Conservation (phyloP, 1,284 basidiomycete genomes). For the Cutaneotrichosporon sp. region DNA sequence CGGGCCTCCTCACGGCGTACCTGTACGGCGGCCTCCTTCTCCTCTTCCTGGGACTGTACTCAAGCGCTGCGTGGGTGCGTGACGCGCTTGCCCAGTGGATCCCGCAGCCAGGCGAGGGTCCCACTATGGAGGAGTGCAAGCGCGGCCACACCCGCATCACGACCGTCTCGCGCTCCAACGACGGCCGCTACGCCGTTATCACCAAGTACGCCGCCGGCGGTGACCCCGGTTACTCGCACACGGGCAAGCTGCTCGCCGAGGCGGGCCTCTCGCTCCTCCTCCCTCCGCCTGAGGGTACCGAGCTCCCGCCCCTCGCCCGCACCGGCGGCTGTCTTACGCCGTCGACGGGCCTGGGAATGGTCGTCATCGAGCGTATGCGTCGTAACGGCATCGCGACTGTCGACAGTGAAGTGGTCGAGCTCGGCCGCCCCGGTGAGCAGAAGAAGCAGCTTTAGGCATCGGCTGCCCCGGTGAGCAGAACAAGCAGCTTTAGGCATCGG, state of each 20-base stretch:
- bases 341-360: conserved; percentile 70
- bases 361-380: conserved; percentile 64
- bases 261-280: conserved; percentile 67
- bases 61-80: conserved; percentile 45
- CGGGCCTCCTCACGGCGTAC: conserved; percentile 17
- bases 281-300: conserved; percentile 52
- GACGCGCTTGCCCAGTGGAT: conserved; percentile 54
- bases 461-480: too few species aligned
- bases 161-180: conserved; percentile 60
- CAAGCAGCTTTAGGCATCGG: conserved; percentile 2
- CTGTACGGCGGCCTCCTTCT: conserved; percentile 24
- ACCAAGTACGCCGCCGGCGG: conserved; percentile 66
- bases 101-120: conserved; percentile 64
- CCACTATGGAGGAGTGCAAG: conserved; percentile 53
- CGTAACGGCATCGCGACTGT: conserved; percentile 31
- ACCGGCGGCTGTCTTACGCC: conserved; percentile 76
- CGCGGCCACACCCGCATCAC: conserved; percentile 62
- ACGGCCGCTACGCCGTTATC: conserved; percentile 58
- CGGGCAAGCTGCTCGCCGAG: conserved; percentile 73
- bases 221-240: conserved; percentile 75
- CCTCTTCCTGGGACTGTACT: conserved; percentile 41
- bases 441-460: conserved; percentile 16
- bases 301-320: conserved; percentile 60
- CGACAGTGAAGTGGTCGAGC: conserved; percentile 28
- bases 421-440: conserved; percentile 1